Evolutionary conservation across 306 rosid genomes (phyloP).

Genomic region (Crotalaria pallida): DNA sequence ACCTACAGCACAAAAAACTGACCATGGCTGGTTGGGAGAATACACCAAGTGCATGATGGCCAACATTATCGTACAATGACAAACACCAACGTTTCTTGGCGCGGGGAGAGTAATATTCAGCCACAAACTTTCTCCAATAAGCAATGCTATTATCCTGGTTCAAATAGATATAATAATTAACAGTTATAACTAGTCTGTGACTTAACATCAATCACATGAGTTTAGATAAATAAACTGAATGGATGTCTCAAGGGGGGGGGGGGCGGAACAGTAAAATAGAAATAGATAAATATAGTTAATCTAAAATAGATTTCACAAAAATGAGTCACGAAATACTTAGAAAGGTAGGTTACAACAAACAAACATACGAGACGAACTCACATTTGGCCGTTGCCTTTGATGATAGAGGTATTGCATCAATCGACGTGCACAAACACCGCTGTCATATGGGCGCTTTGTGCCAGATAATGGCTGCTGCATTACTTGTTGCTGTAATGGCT

Average conservation of each 20-base stretch:
- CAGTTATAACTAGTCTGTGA: not conserved
- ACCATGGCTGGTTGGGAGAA: slow-evolving; percentile 94
- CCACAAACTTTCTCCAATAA: slow-evolving; percentile 96
- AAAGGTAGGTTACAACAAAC: not conserved
- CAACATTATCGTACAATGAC: slow-evolving; percentile 77
- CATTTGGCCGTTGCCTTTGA: slow-evolving; percentile 80
- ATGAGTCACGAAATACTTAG: not conserved
- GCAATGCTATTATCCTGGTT: slow-evolving; percentile 83
- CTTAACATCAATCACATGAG: slow-evolving; percentile 1
- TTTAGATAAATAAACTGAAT: not conserved
- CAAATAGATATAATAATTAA: slow-evolving; percentile 13
- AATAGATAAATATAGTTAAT: not conserved
- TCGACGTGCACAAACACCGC: slow-evolving; percentile 92
- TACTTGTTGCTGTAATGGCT: slow-evolving; percentile 70
- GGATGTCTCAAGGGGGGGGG: not conserved
- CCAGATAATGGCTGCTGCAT: slow-evolving; percentile 54
- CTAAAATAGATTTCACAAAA: not conserved
- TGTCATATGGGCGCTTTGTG: slow-evolving; percentile 67
- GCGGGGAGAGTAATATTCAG: slow-evolving; percentile 95
- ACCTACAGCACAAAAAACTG: slow-evolving; percentile 29
- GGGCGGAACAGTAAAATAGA: not conserved
- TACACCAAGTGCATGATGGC: slow-evolving; percentile 88
- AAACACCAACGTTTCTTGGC: slow-evolving; percentile 97
- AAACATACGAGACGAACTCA: slow-evolving; percentile 37
- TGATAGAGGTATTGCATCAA: slow-evolving; percentile 94